These are phyloP conservation scores for Gastrolobium villosum DNA, from an alignment of 306 rosid species.

Conservation along the genomic window DNA sequence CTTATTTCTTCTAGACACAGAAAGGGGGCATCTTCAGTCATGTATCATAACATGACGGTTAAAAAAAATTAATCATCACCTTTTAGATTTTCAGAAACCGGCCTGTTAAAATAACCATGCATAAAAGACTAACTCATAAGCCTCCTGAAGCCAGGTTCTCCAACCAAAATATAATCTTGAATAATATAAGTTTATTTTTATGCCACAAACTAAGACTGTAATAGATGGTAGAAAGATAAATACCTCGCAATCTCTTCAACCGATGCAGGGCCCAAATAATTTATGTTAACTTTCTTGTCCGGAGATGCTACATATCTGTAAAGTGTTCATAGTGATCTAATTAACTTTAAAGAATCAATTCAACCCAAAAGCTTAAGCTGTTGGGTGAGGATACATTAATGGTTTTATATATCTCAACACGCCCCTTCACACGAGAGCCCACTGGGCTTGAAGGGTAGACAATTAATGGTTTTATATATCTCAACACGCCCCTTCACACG, in stretches of 20 bases:
- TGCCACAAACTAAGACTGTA: constrained; percentile 22
- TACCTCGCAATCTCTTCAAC: constrained; percentile 81
- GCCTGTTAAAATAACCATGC: constrained; percentile 9
- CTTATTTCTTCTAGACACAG: constrained; percentile 9
- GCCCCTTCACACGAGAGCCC: no score
- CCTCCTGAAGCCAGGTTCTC: constrained; percentile 18
- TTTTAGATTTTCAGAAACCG: constrained; percentile 5
- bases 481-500: no score
- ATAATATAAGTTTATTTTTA: constrained; percentile 31
- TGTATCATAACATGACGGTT: not conserved
- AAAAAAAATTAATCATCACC: constrained; percentile 11
- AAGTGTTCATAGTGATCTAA: constrained; percentile 30
- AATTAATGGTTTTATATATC: no score
- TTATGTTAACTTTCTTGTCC: constrained; percentile 68
- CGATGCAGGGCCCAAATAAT: constrained; percentile 92
- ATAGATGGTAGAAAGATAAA: constrained; percentile 39
- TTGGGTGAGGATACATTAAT: no score
- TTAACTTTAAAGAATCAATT: no score
- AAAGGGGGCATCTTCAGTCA: not conserved
- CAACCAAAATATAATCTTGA: constrained; percentile 23
- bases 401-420: no score
- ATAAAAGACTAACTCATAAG: constrained; percentile 11
- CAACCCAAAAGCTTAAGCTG: no score
- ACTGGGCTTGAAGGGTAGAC: no score
- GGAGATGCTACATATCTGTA: constrained; percentile 88